A percentile compares a stretch with the other conserved stretches of the same genome.
phyloP scores from a whole-genome alignment of 2,329 filamentous ascomycete species.

The Purpureocillium lavendulum region DNA sequence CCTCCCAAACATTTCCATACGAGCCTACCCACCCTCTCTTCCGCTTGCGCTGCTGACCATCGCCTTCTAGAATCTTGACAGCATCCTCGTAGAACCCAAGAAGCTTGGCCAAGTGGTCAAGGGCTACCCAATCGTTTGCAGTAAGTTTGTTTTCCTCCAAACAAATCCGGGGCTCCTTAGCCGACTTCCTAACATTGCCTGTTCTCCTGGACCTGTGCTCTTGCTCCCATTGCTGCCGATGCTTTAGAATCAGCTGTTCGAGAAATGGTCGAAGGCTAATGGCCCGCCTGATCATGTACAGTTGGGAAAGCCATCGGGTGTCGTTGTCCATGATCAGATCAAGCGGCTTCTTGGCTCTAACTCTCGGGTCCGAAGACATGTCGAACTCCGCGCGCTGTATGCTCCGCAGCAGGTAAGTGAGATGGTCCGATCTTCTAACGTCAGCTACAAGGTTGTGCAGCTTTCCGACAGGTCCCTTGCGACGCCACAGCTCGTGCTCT shows the following conservation, averaged over 20 bases:
- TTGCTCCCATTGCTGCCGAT: conserved; percentile 1
- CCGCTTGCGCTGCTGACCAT: conserved; percentile 4
- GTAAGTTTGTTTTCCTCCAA: conserved; percentile 4
- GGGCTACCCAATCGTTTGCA: conserved; percentile 5
- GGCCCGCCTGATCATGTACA: conserved; percentile 9
- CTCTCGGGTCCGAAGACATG: conserved; percentile 1
- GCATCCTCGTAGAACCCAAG: conserved; percentile 6
- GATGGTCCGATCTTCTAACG: conserved; percentile 1
- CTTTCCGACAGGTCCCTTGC: conserved; percentile 3
- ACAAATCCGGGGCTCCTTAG: conserved; percentile 4
- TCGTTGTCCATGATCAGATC: conserved; percentile 8
- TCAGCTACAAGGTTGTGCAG: conserved; percentile 3
- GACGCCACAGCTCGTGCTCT: conserved; percentile 1
- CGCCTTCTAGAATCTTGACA: conserved; percentile 8
- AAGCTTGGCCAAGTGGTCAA: conserved; percentile 5
- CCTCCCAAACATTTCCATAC: conserved; percentile 7
- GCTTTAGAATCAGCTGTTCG: conserved; percentile 1
- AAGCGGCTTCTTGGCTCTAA: conserved; percentile 5
- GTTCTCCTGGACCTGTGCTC: conserved; percentile 2
- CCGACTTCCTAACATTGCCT: conserved; percentile 5
- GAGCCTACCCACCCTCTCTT: conserved; percentile 8
- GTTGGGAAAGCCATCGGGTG: conserved; percentile 9
- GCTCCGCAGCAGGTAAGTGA: conserved; percentile 4
- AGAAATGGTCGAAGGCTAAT: conserved; percentile 2
- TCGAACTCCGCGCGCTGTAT: conserved; percentile 1